A percentile compares a stretch with the other conserved stretches of the same genome.
Conservation (phyloP, 2,329 filamentous ascomycete genomes). For the Emericellopsis atlantica region DNA sequence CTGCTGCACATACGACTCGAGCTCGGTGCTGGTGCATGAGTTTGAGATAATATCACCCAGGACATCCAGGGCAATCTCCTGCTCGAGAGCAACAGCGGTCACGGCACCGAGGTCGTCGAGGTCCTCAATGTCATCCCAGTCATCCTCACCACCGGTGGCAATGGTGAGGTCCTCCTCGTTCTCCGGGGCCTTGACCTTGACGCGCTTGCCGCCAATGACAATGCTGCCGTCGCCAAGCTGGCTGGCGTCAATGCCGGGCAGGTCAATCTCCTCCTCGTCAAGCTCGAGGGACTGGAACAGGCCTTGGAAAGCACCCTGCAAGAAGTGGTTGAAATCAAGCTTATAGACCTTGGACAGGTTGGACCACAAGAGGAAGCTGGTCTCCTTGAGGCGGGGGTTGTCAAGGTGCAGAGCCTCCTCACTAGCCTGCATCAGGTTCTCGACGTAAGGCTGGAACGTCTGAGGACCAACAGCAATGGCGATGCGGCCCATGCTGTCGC, state of each 20-base stretch:
- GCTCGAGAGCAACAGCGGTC: conserved; percentile 84
- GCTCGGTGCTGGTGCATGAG: conserved; percentile 61
- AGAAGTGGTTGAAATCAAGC: conserved; percentile 67
- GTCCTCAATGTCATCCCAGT: conserved; percentile 56
- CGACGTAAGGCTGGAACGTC: conserved; percentile 82
- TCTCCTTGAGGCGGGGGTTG: conserved; percentile 85
- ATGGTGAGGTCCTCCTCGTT: conserved; percentile 42
- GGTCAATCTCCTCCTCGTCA: conserved; percentile 75
- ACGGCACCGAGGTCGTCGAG: conserved; percentile 77
- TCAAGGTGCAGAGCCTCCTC: conserved; percentile 83
- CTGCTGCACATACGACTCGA: conserved; percentile 75
- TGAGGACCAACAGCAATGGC: conserved; percentile 76
- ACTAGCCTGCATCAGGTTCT: conserved; percentile 80
- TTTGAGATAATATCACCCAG: conserved; percentile 85
- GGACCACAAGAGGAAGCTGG: conserved; percentile 94
- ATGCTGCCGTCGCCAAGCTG: conserved; percentile 66
- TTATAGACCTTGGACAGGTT: conserved; percentile 89
- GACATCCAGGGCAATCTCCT: conserved; percentile 93
- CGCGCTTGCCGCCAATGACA: conserved; percentile 68
- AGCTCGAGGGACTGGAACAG: conserved; percentile 78
- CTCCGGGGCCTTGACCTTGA: conserved; percentile 55
- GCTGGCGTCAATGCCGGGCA: conserved; percentile 43
- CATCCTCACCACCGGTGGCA: conserved; percentile 40
- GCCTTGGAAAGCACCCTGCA: conserved; percentile 64
- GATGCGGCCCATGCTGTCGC: conserved; percentile 88